Evolutionary conservation across 1,139 yeast genomes (phyloP).

Genomic region (Ogataea hybrid): DNA sequence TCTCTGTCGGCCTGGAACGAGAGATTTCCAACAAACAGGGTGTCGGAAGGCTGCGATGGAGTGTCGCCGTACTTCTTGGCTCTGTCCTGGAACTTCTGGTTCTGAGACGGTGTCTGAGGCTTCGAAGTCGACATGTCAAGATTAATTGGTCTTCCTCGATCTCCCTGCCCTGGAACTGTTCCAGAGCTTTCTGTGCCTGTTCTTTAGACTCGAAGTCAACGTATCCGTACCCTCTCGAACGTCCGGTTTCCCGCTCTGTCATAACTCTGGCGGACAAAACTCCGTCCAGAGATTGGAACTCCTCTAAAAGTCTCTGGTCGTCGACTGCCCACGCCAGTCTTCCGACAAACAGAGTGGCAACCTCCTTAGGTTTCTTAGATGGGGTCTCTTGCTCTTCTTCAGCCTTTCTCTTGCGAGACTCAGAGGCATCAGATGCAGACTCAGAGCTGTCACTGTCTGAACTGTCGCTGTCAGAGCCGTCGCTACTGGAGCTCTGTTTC

Average conservation of each 20-base stretch:
- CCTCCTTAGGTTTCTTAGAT: conserved; percentile 46
- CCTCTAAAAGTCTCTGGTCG: conserved; percentile 87
- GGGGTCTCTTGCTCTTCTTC: conserved; percentile 34
- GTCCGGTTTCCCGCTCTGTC: conserved; percentile 87
- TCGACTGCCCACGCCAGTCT: conserved; percentile 97
- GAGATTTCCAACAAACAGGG: conserved; percentile 92
- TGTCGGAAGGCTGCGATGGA: conserved; percentile 90
- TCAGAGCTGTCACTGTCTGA: conserved; percentile 27
- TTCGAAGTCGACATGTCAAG: conserved; percentile 87
- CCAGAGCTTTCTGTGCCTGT: conserved; percentile 82
- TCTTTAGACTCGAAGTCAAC: conserved; percentile 83
- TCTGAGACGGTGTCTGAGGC: conserved; percentile 52
- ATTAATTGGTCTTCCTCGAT: conserved; percentile 97
- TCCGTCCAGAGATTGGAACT: conserved; percentile 82
- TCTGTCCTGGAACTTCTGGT: conserved; percentile 57
- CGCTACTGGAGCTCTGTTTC: background rate
- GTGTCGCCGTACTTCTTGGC: conserved; percentile 88
- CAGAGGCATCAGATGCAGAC: conserved; percentile 29
- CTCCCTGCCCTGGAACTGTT: conserved; percentile 86
- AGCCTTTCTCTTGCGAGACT: conserved; percentile 40
- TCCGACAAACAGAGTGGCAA: conserved; percentile 93
- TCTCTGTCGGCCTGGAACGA: conserved; percentile 89
- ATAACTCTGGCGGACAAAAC: conserved; percentile 88
- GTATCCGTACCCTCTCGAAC: conserved; percentile 97
- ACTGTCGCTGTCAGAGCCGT: conserved; percentile 21